Conservation (phyloP, 345 rosid species). For the Citrus reticulata region DNA sequence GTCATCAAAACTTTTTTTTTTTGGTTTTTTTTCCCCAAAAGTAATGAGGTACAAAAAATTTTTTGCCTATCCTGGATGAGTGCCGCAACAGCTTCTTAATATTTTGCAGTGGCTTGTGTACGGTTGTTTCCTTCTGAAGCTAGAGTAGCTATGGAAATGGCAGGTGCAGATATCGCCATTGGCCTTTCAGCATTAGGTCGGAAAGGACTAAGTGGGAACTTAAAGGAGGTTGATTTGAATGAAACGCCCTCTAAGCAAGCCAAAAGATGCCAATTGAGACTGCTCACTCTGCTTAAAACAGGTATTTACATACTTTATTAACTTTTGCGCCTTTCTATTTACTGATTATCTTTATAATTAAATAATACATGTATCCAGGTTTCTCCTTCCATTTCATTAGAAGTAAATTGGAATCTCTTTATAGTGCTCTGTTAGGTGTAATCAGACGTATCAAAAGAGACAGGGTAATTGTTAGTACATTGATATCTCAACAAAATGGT, state of each 20-base stretch:
- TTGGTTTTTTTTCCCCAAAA: too few species aligned
- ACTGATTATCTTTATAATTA: not conserved
- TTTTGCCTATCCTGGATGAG: not conserved
- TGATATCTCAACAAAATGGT: not conserved
- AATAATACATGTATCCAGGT: too few species aligned
- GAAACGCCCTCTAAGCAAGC: constrained; percentile 24
- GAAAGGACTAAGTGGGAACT: constrained; percentile 13
- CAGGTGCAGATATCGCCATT: constrained; percentile 27
- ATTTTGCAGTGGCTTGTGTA: constrained; percentile 37
- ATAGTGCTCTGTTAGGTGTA: too few species aligned
- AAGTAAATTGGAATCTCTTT: too few species aligned
- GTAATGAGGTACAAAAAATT: too few species aligned
- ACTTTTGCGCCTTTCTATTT: not conserved
- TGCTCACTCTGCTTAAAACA: constrained; percentile 34
- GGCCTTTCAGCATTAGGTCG: not conserved
- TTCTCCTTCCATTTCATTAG: too few species aligned
- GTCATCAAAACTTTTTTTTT: too few species aligned
- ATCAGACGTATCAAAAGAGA: too few species aligned
- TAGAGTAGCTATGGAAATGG: constrained; percentile 41
- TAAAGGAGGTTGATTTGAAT: constrained; percentile 27
- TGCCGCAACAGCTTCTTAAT: not conserved
- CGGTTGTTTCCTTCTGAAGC: constrained; percentile 39
- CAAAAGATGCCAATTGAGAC: constrained; percentile 17
- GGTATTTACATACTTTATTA: constrained; percentile 15
- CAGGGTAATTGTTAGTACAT: too few species aligned